phyloP scores from a whole-genome alignment of 305 asterid species.

The Striga hermonthica region DNA sequence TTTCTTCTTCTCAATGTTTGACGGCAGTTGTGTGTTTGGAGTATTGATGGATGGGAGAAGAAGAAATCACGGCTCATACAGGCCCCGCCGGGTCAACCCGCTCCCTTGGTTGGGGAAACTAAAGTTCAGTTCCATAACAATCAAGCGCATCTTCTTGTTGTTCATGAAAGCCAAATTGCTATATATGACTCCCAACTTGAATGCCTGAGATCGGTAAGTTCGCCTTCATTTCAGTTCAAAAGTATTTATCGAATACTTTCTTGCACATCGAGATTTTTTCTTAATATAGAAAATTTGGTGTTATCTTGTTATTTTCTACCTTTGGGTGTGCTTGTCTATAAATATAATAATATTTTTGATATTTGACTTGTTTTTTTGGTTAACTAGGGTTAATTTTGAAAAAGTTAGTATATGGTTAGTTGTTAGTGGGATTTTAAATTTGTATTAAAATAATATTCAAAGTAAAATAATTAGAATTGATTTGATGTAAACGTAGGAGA shows the following conservation, averaged over 20 bases:
- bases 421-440: too few species aligned
- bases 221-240: not conserved
- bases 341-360: too few species aligned
- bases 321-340: too few species aligned
- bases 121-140: conserved; percentile 91
- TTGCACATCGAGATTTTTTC: conserved; percentile 3
- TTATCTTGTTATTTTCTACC: not conserved
- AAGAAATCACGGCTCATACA: conserved; percentile 79
- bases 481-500: too few species aligned
- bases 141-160: conserved; percentile 84
- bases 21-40: conserved; percentile 82
- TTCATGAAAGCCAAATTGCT: conserved; percentile 91
- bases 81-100: conserved; percentile 66
- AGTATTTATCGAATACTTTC: not conserved
- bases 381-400: too few species aligned
- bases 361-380: too few species aligned
- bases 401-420: too few species aligned
- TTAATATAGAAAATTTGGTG: conserved; percentile 1
- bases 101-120: conserved; percentile 80
- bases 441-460: too few species aligned
- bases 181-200: conserved; percentile 89
- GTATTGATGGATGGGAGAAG: conserved; percentile 97
- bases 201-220: conserved; percentile 75
- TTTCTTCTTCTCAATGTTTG: conserved; percentile 17
- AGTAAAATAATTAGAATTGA: too few species aligned